Evolutionary conservation across 352 stramenopile species (phyloP), one percentile per base, ranked within the genome.

Genomic region (Pythium grandisporangium): DNA sequence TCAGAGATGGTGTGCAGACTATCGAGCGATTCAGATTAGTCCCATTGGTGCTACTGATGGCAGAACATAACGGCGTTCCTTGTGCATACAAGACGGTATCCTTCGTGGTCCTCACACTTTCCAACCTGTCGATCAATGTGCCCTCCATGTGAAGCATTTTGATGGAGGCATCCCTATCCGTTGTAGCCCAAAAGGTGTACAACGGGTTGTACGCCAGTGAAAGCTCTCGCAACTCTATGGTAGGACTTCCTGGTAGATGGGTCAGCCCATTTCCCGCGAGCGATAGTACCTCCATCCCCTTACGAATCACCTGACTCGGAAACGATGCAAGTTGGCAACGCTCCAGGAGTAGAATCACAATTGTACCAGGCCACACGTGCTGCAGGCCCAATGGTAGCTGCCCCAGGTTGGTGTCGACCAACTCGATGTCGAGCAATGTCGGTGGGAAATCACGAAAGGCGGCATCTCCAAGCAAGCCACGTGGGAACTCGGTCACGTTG

Each of bases 371-470:
- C n/a, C n/a, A n/a, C 27, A 32, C 8, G 27, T 32, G 27, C 27
- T 32, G 27, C 10, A 32, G 27, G 27, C 10, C 10, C 10, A 8
- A 32, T 14, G 27, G 14, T 8, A 14, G 27, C 36, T 6, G n/a
- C n/a, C n/a, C n/a, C n/a, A 52, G 16, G 21, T 52, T 40, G 7
- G 45, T 39, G 13, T 19, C 25, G 2, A 42, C 45, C 21, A 45
- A 44, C 14, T 39, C 27, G n/a, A 52, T 14, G 19, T 45, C 21
- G 21, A 38, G 4, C 26, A 52, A 37, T 16, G 45, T 39, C n/a
- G 27, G 24, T 6, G 45, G 45, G 5, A 45, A 29, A 4, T 25
- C 2, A n/a, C n/a, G n/a, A n/a, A n/a, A n/a, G n/a, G n/a, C n/a
- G n/a, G n/a, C n/a, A 6, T 49, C 19, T 3, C 24, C 17, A 6